Conservation (phyloP, 371 early-diverging fungal genomes). For the Umbelopsis sp. region DNA sequence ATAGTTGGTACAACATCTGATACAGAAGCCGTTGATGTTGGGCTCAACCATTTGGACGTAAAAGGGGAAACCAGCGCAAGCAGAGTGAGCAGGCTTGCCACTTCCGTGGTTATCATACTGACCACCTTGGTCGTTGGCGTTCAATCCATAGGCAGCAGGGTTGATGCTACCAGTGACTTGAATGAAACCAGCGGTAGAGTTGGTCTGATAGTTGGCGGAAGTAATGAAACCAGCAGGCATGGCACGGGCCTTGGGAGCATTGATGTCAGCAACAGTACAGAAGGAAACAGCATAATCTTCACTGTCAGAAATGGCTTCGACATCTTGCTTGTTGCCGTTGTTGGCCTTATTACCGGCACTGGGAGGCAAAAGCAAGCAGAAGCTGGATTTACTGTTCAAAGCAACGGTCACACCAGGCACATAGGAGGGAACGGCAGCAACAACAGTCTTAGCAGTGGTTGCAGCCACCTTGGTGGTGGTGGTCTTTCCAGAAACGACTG, state of each 20-base stretch:
- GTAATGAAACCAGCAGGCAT: constrained; percentile 37
- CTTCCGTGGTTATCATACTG: constrained; percentile 45
- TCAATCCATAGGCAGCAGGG: constrained; percentile 34
- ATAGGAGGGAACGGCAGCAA: constrained; percentile 5
- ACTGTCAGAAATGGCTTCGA: constrained; percentile 28
- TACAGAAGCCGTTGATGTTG: constrained; percentile 30
- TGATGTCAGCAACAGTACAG: constrained; percentile 34
- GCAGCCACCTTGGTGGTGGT: background rate
- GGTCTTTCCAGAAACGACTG: constrained; percentile 17
- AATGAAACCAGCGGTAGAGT: constrained; percentile 34
- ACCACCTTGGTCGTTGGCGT: constrained; percentile 38
- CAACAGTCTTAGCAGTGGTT: background rate
- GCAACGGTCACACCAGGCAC: constrained; percentile 27
- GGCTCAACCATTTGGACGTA: constrained; percentile 38
- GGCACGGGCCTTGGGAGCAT: constrained; percentile 36
- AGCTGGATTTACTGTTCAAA: constrained; percentile 27
- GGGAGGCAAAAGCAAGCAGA: constrained; percentile 38
- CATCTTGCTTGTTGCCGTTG: constrained; percentile 30
- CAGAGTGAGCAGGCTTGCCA: constrained; percentile 31
- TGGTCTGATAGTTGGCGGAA: constrained; percentile 30
- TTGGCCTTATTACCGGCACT: constrained; percentile 30
- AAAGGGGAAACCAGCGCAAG: constrained; percentile 36
- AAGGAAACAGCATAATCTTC: constrained; percentile 43
- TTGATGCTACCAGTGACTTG: constrained; percentile 47
- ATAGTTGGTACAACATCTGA: constrained; percentile 33